Base-by-base conservation (phyloP, 1,139 yeast genomes). In the Saccharomyces hybrid region DNA sequence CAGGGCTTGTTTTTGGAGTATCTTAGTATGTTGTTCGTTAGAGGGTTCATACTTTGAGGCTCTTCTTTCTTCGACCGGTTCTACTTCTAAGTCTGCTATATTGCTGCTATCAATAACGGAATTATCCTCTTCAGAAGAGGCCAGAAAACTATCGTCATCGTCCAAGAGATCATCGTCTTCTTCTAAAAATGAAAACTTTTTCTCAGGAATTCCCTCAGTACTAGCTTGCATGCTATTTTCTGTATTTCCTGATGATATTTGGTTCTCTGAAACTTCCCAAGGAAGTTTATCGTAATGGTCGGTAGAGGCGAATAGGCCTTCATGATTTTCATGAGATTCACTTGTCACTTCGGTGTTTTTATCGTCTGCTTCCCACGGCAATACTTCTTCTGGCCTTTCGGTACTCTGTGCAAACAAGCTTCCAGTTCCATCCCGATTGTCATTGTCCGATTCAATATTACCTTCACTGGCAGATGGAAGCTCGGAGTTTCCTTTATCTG, bases 141-240 rank as follows among this genome's bases (percentile, higher is more conserved):
- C 66, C 38, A 65, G 54, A 38, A 63, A 60, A 52, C 69, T 65
- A 42, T 63, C 70, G 42, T 64, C 65, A 31, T 67, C 71, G 50
- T 61, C 68, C 27, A 68, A 56, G 2, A 66, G 55, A 46, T 64
- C 68, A 44, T 66, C 68, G 44, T 66, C 69, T n/a, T 65, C 61
- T 12, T 66, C 64, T 41, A 64, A 50, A 50, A 66, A 66, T 0
- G 68, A 64, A 48, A 65, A 65, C 48, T 64, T 65, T 47, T 61
- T 57, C 44, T 38, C 44, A 16, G 21, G 4, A 2, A 48, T 28
- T 31, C 31, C 47, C 2, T 49, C 28, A 41, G 38, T 28, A 34
- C 12, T 46, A 11, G 31, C 21, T 19, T 49, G 29, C 11, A 14
- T 49, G 19, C 47, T 38, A 19, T 31, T 26, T 38, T 24, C 47